Base-by-base conservation (phyloP, 805 yeast species). In the Candida xyloterini region DNA sequence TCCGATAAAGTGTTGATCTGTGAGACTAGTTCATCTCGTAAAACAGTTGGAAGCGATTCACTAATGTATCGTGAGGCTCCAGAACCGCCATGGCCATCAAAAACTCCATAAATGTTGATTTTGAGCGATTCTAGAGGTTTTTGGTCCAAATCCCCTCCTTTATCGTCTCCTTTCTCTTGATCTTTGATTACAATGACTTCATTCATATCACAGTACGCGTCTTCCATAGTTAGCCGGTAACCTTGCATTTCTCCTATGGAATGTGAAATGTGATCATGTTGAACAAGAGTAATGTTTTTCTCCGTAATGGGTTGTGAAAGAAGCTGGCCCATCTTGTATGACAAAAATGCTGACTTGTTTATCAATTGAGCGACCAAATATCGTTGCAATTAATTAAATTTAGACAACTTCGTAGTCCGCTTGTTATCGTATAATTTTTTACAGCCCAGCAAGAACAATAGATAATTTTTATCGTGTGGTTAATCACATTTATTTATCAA, bases 11-110 rank as follows among this genome's bases (percentile, higher is more conserved):
- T 30, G 36, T 48, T 37, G 5, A 59, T 44, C 14, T 28, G 42
- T 8, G 39, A 26, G 2, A 43, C 34, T 8, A 60, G 39, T 24
- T 44, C 44, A 5, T 46, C 49, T 38, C 49, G 44, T 6, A 61
- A 35, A 3, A 51, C 41, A 8, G 15, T 30, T 5, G 65, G 63
- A 16, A 79, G 60, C 15, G 56, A 55, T 15, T 66, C 66, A 29
- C 79, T 68, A 4, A 84, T 60, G 46, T 65, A 75, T 25, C 68
- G 69, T 1, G 90, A 79, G 15, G 84, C 71, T 18, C 73, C 71
- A 5, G 73, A 67, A 11, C 91, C 90, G 2, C 95, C 95, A 58
- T 84, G 95, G 2, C 95, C 95, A 60, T 84, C 95, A 60, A 81
- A 84, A 1, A 84, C 84, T 0, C 83, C 88, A 57, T 80, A 82